A percentile compares a stretch with the other conserved stretches of the same genome.
phyloP scores from a whole-genome alignment of 2,329 filamentous ascomycete species.

The Fusarium paranaense region DNA sequence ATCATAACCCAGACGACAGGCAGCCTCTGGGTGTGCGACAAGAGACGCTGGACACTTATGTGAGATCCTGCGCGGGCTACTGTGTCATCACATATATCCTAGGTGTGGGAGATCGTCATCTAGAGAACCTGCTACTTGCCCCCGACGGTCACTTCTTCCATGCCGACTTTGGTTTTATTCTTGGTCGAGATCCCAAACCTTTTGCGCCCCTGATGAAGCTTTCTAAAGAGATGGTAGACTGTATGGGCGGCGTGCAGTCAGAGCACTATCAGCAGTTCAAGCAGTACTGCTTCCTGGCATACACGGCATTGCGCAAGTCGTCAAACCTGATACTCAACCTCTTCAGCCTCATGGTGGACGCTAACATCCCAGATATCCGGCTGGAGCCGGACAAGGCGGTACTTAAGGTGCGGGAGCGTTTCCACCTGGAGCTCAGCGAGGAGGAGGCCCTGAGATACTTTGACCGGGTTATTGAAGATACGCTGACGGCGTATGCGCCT shows the following conservation, averaged over 20 bases:
- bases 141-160: constrained; percentile 97
- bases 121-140: constrained; percentile 92
- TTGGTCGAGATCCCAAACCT: constrained; percentile 95
- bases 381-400: constrained; percentile 94
- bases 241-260: constrained; percentile 88
- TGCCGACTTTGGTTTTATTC: constrained; percentile 97
- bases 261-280: constrained; percentile 90
- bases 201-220: constrained; percentile 98
- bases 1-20: constrained; percentile 87
- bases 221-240: constrained; percentile 97
- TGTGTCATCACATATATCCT: constrained; percentile 99
- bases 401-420: constrained; percentile 92
- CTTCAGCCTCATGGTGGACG: constrained; percentile 97
- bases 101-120: constrained; percentile 93
- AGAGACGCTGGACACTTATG: constrained; percentile 93
- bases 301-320: constrained; percentile 89
- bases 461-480: constrained; percentile 90
- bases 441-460: constrained; percentile 92
- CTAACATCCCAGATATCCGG: constrained; percentile 95
- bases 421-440: constrained; percentile 90
- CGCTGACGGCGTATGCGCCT: constrained; percentile 87
- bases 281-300: constrained; percentile 95
- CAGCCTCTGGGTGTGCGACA: constrained; percentile 89
- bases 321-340: constrained; percentile 93
- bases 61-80: constrained; percentile 96